Conservation (phyloP, 1,284 basidiomycete species). For the Lignosus rhinocerotis region DNA sequence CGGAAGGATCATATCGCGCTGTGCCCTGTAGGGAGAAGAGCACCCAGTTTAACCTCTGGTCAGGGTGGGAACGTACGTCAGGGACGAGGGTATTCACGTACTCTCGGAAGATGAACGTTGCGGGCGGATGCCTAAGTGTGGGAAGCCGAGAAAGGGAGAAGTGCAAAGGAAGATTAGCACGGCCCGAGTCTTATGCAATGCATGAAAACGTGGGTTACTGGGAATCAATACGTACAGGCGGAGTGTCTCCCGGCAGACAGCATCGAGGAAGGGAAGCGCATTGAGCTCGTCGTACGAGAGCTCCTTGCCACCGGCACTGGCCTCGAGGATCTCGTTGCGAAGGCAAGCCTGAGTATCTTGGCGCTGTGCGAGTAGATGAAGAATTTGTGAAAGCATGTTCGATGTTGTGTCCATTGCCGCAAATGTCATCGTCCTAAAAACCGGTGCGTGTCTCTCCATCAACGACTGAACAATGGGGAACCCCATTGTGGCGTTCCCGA, state of each 20-base stretch:
- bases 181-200: background rate
- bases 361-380: conserved; percentile 30
- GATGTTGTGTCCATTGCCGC: conserved; percentile 35
- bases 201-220: background rate
- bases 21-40: conserved; percentile 24
- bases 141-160: background rate
- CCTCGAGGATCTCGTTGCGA: conserved; percentile 29
- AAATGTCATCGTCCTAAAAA: conserved; percentile 29
- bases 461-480: background rate
- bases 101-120: conserved; percentile 25
- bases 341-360: conserved; percentile 22
- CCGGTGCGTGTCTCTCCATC: background rate
- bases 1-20: conserved; percentile 29
- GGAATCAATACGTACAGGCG: conserved; percentile 24
- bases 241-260: conserved; percentile 36
- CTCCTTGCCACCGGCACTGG: conserved; percentile 23
- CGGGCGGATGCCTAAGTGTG: conserved; percentile 21
- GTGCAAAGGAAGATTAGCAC: conserved; percentile 3
- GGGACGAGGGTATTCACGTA: conserved; percentile 9
- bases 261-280: conserved; percentile 36
- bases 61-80: conserved; percentile 3
- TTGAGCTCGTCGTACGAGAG: conserved; percentile 35
- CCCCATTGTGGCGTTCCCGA: background rate
- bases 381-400: conserved; percentile 31
- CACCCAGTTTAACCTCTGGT: background rate